phyloP scores from a whole-genome alignment of 768 basidiomycete genomes.

The Butyriboletus loyo region DNA sequence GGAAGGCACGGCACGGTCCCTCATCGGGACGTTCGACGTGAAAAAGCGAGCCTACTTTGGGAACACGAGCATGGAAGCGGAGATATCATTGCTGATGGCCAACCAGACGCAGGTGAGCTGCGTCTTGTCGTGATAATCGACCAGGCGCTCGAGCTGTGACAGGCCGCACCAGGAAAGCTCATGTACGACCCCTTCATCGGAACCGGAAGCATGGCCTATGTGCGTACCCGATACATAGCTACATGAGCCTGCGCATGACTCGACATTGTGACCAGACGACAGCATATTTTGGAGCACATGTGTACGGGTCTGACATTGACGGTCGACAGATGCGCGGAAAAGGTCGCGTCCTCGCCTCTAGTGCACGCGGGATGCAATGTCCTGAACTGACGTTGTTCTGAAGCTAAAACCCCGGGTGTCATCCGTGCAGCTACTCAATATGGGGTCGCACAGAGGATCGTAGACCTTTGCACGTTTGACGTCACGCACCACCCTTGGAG shows the following conservation, averaged over 20 bases:
- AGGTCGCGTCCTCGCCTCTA: slow-evolving; percentile 40
- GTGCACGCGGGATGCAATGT: not conserved
- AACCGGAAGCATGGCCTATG: slow-evolving; percentile 89
- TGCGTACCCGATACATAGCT: slow-evolving; percentile 26
- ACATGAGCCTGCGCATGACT: slow-evolving; percentile 1
- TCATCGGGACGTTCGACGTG: slow-evolving; percentile 74
- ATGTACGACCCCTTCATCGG: slow-evolving; percentile 96
- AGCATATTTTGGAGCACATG: slow-evolving; percentile 82
- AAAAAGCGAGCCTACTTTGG: slow-evolving; percentile 91
- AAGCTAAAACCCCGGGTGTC: slow-evolving; percentile 60
- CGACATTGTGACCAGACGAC: slow-evolving; percentile 51
- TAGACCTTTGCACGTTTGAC: slow-evolving; percentile 91
- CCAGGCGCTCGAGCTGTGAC: not conserved
- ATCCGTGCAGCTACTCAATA: slow-evolving; percentile 83
- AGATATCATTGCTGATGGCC: slow-evolving; percentile 93
- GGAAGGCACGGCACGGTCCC: slow-evolving; percentile 63
- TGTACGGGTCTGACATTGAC: slow-evolving; percentile 94
- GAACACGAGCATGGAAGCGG: slow-evolving; percentile 97
- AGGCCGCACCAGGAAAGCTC: slow-evolving; percentile 87
- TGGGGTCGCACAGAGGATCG: slow-evolving; percentile 63
- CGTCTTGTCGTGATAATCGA: not conserved
- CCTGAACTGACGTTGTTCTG: slow-evolving; percentile 1
- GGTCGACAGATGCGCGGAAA: slow-evolving; percentile 97
- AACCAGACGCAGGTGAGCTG: slow-evolving; percentile 85
- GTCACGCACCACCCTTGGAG: slow-evolving; percentile 89